phyloP scores from a whole-genome alignment of 352 stramenopile genomes.

The Globisporangium recalcitrans region DNA sequence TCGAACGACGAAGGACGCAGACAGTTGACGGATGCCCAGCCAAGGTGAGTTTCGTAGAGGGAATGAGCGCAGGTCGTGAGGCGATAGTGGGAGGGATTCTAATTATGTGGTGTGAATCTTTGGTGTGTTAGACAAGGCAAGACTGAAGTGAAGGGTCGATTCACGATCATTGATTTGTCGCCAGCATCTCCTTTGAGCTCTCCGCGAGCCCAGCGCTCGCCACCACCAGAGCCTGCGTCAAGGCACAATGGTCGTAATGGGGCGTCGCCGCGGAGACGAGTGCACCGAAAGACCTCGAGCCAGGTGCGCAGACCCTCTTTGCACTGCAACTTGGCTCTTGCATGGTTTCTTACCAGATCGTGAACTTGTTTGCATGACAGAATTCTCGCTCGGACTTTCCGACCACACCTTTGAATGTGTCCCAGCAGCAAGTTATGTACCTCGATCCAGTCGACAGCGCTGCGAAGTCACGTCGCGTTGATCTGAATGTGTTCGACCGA shows the following conservation, averaged over 20 bases:
- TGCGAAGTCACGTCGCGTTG: conserved; percentile 25
- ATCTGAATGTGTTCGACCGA: conserved; percentile 53
- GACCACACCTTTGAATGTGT: conserved; percentile 10
- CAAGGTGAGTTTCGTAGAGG: neutral
- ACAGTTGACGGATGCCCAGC: conserved; percentile 1
- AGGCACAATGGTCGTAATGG: conserved; percentile 24
- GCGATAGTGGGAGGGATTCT: neutral
- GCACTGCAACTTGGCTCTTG: neutral
- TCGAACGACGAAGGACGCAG: conserved; percentile 1
- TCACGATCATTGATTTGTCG: conserved; percentile 79
- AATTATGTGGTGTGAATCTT: conserved; percentile 8
- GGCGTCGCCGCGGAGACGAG: conserved; percentile 18
- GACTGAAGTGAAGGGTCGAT: conserved; percentile 68
- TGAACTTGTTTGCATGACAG: conserved; percentile 10
- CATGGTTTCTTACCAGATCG: neutral
- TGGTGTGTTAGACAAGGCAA: conserved; percentile 39
- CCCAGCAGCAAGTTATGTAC: conserved; percentile 7
- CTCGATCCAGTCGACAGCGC: conserved; percentile 13
- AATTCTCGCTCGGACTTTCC: conserved; percentile 17
- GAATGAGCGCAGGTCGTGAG: neutral
- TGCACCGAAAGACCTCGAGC: conserved; percentile 3
- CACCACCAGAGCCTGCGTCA: conserved; percentile 6
- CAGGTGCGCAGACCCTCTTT: conserved; percentile 1
- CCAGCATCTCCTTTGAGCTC: conserved; percentile 42
- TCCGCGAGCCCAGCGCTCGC: conserved; percentile 6